Evolutionary conservation across 2,329 filamentous ascomycete genomes (phyloP).

Genomic region (Colletotrichum camelliae): DNA sequence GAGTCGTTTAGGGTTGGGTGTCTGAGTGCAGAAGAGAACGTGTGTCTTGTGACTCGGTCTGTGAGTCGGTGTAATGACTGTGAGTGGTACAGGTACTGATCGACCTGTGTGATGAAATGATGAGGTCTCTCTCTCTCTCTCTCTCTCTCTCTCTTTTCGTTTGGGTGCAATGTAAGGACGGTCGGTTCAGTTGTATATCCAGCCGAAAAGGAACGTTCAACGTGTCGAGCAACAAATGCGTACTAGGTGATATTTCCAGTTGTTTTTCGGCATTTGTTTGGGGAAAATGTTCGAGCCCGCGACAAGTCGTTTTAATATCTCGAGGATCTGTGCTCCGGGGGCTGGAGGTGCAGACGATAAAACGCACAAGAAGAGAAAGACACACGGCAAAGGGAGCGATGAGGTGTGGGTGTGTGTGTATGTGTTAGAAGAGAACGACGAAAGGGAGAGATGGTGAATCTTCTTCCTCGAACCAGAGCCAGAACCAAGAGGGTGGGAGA

Average conservation of each 20-base stretch:
- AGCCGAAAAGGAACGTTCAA: slow-evolving; percentile 20
- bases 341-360: background rate
- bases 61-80: slow-evolving; percentile 15
- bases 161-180: background rate
- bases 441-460: background rate
- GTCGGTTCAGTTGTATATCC: slow-evolving; percentile 1
- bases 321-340: background rate
- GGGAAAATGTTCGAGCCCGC: slow-evolving; percentile 13
- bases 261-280: background rate
- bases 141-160: background rate
- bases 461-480: background rate
- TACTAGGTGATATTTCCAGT: background rate
- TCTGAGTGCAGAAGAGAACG: slow-evolving; percentile 1
- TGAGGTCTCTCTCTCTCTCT: background rate
- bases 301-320: slow-evolving; percentile 4
- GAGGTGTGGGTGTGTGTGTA: background rate
- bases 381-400: slow-evolving; percentile 14
- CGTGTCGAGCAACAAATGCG: slow-evolving; percentile 1
- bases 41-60: slow-evolving; percentile 1
- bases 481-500: background rate
- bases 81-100: slow-evolving; percentile 1
- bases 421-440: background rate
- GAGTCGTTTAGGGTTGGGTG: background rate
- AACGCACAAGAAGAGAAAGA: slow-evolving; percentile 7
- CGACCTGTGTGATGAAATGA: background rate